Base-by-base conservation (phyloP, 192 early-diverging fungal species). In the Phycomyces blakesleeanus region DNA sequence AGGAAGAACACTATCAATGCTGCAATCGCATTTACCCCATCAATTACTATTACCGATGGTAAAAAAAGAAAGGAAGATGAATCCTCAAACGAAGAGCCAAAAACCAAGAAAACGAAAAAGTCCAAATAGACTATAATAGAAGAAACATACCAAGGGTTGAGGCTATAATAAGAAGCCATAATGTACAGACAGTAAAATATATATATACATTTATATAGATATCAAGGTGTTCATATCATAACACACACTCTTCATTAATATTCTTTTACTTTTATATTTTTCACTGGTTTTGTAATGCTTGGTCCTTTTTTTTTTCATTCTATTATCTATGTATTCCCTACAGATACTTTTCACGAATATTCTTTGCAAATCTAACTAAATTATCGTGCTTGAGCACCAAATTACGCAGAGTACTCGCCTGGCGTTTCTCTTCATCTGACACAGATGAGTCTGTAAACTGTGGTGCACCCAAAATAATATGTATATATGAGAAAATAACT, bases 401-500 rank as follows among this genome's bases (percentile, higher is more conserved):
- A 34, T 78, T 66, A 26, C 69, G 61, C n/a, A 85, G 71, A 16
- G 57, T 62, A 47, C 66, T 74, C 14, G 78, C 77, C 20, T 71
- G 65, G 18, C 34, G 18, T 37, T 51, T 62, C 25, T 70, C 61
- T 63, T 69, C 73, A 0, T 61, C 59, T 5, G 60, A 51, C 20
- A 54, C 22, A 12, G 61, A 22, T 1, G 27, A 39, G 44, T 63
- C 51, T 1, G 53, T 44, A 8, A 63, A 60, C 9, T 59, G 53
- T 44, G 76, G 69, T 15, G 73, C 26, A 20, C 67, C 67, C 14
- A 87, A 63, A 25, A 85, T 79, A 51, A 73, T 61, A 42, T 87
- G 82, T 11, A 84, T 66, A 63, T 87, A 83, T 8, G 83, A 76
- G 76, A 87, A 87, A 1, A 83, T 57, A 10, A 75, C 66, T 11